Evolutionary conservation across 2,329 filamentous ascomycete genomes (phyloP), one percentile per base, ranked within the genome.

Genomic region (Aspergillus thermomutatus): DNA sequence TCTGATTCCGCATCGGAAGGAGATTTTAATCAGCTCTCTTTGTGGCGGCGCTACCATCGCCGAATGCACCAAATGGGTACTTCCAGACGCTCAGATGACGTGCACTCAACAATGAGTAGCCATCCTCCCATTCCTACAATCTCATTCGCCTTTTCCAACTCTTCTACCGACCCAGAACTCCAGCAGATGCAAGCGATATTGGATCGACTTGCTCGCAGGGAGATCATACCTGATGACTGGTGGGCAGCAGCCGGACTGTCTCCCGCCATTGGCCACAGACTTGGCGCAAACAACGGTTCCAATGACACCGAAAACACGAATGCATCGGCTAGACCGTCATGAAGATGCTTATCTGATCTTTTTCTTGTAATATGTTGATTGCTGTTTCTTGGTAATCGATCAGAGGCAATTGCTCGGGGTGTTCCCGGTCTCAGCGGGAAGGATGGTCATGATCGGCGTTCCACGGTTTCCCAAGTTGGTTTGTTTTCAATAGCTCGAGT

Each of bases 201-300:
- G 37, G 85, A 87, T 63, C 82, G 85, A 46, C 80, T 95, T 54
- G 85, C 87, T 34, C 81, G 83, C 19, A 80, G 89, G 25, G 83
- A 90, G 67, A 89, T 92, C 64, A 88, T 94, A 53, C 88, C 90
- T 0, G 90, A 94, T 59, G 87, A 91, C 61, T 92, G 88, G 86
- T 95, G 91, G 91, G 84, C 84, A 57, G 82, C 84, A 66, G 87
- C 82, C 57, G 88, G 88, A 45, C 80, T 90, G 61, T 86, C 80
- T 66, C 83, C 86, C 60, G 87, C 80, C 14, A 65, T 75, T 41
- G 65, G 66, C 51, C 69, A 67, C 27, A 65, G 69, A 52, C 59
- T 71, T 45, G 66, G 63, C 51, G 61, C 62, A 25, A 63, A 60
- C 25, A 58, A 69, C n/a, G 65, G 66, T 23, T 52, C 58, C 26